These are phyloP conservation scores for Pseudonitzschia multistriata DNA, from an alignment of 108 stramenopile species.

Conservation along the genomic window DNA sequence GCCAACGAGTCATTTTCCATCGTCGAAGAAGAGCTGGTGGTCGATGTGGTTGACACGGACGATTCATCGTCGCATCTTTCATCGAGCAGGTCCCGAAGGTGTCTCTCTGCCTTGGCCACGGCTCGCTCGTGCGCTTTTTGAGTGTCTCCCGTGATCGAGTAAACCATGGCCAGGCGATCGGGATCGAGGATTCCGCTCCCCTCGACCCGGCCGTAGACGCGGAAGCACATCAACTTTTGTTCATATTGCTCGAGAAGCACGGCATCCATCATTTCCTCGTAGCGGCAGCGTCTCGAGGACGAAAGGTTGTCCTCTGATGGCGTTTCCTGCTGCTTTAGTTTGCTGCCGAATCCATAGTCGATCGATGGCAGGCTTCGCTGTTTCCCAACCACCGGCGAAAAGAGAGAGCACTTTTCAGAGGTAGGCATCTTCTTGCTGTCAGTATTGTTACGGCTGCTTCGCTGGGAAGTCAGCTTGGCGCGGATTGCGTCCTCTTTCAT, in stretches of 20 bases:
- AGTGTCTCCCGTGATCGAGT: constrained; percentile 4
- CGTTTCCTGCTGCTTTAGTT: neutral
- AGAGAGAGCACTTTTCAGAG: neutral
- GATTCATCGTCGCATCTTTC: neutral
- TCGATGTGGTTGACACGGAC: neutral
- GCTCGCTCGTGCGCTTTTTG: neutral
- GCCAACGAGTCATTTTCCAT: neutral
- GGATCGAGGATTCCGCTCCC: neutral
- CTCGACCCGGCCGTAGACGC: constrained; percentile 3
- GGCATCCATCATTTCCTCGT: neutral
- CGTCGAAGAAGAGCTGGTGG: neutral
- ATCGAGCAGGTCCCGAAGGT: neutral
- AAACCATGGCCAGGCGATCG: constrained; percentile 4
- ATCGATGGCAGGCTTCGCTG: neutral
- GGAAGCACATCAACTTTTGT: neutral
- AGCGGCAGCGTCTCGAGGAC: neutral
- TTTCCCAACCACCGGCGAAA: neutral
- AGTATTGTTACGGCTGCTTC: neutral
- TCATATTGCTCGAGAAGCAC: constrained; percentile 13
- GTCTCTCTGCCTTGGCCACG: neutral
- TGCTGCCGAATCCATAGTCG: neutral
- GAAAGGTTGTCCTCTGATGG: neutral
- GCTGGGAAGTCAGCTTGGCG: neutral
- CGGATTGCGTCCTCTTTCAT: neutral
- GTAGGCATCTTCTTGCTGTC: neutral